Base-by-base conservation (phyloP, 768 basidiomycete species). In the Boletales sp. region DNA sequence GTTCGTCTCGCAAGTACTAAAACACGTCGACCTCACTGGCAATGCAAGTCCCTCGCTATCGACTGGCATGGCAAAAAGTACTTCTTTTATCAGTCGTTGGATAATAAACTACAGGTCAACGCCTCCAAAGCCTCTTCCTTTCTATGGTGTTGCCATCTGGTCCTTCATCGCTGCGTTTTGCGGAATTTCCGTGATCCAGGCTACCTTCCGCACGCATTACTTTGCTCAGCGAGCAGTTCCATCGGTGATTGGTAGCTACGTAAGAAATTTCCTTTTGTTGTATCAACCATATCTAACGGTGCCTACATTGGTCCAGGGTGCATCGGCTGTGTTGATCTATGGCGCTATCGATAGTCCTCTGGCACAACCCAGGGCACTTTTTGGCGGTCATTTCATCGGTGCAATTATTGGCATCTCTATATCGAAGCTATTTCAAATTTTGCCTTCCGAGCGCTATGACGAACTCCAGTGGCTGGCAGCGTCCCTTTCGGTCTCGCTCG, bases 271-370 rank as follows among this genome's bases (percentile, higher is more conserved):
- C 9, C 13, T 17, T 47, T n/a, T 38, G n/a, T 15, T 27, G 24
- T 27, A 27, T 27, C 24, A 27, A 27, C 24, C 24, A 27, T 27
- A 5, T 27, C 24, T 27, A 5, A 27, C 24, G 24, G 24, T 27
- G 24, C 24, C 24, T 27, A 27, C 24, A 27, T 27, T 27, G 24
- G 24, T 27, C 24, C 57, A 82, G 81, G 80, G 77, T 18, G 79
- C 79, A 19, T 76, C 76, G 11, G 80, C 81, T 7, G 75, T 81
- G 9, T 68, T 83, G 39, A 72, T 79, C 29, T 82, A 80, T 50
- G 80, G 77, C 15, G 70, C 74, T 2, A 71, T 82, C 43, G 78
- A 82, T 18, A 67, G 71, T 5, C 79, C 79, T 8, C 59, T 82
- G 35, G 75, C 77, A 0, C 80, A 82, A 62, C 80, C 80, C 13